Evolutionary conservation across 2,329 filamentous ascomycete genomes (phyloP), one percentile per base, ranked within the genome.

Genomic region (Blumeria hordei): DNA sequence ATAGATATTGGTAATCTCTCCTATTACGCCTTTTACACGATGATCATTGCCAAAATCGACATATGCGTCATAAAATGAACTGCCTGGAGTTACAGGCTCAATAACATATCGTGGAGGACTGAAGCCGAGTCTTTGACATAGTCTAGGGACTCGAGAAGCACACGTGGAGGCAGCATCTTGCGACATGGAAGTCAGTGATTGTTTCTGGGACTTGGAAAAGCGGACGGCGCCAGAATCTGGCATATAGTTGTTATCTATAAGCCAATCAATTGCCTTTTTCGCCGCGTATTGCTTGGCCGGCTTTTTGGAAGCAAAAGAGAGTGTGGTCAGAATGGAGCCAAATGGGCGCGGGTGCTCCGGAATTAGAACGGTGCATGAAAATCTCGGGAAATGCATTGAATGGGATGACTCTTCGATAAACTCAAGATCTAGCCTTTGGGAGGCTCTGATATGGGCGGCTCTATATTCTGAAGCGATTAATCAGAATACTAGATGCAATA

Each of bases 1-100:
- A 57, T 64, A 70, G 0, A 74, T 63, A 55, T 69, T 64, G 0
- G 63, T 57, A 1, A 72, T 68, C 55, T 68, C 62, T 28, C 70
- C 72, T 16, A 74, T 60, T 3, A 66, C 64, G 0, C 66, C 65
- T 3, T 60, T 59, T 3, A 69, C 60, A 8, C 60, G 59, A 1
- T 59, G 59, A 45, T 65, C 60, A 3, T 54, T 55, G 10, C 55
- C 56, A 44, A 65, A 66, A 55, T 64, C 58, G 1, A 64, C 64
- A 50, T 61, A 62, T 0, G 58, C 61, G 16, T 58, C 53, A 28
- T 59, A 65, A 3, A 65, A 11, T 1, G 61, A 44, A 3, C 43
- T 51, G 11, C 57, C 57, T 0, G 56, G 57, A 4, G 43, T 10
- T 12, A 50, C 41, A 33, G 57, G 56, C 1, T 55, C 59, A 12